Conservation (phyloP, 306 rosid genomes). For the Cotoneaster glaucophyllus region DNA sequence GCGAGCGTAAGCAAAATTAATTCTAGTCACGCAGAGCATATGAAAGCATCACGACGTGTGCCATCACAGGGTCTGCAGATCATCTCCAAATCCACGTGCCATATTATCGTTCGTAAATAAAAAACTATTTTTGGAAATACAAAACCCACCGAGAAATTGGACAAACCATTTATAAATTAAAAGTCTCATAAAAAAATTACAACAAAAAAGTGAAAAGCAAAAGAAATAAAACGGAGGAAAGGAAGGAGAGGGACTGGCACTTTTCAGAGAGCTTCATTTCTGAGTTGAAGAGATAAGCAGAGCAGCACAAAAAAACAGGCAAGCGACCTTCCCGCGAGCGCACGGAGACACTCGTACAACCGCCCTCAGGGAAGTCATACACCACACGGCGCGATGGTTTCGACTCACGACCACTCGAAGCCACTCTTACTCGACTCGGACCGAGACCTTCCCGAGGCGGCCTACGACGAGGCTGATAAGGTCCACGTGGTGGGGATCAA, state of each 20-base stretch:
- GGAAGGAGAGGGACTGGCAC: constrained; percentile 1
- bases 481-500: constrained; percentile 51
- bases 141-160: background rate
- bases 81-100: background rate
- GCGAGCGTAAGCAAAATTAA: too few relatives aligned
- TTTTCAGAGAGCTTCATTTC: constrained; percentile 1
- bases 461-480: constrained; percentile 65
- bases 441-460: constrained; percentile 38
- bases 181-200: background rate
- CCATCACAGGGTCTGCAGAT: background rate
- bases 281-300: background rate
- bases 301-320: background rate
- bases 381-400: constrained; percentile 23
- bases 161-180: background rate
- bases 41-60: background rate
- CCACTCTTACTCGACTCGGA: constrained; percentile 38
- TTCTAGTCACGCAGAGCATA: background rate
- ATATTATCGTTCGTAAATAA: background rate
- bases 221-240: background rate
- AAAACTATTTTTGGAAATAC: background rate
- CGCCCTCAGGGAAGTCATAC: background rate
- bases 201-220: too few relatives aligned
- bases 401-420: constrained; percentile 23
- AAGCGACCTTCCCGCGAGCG: background rate
- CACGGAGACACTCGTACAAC: background rate